A percentile compares a stretch with the other conserved stretches of the same genome.
These are phyloP conservation scores for Zasmidium cellare DNA, from an alignment of 2,329 filamentous ascomycete species.

Conservation along the genomic window DNA sequence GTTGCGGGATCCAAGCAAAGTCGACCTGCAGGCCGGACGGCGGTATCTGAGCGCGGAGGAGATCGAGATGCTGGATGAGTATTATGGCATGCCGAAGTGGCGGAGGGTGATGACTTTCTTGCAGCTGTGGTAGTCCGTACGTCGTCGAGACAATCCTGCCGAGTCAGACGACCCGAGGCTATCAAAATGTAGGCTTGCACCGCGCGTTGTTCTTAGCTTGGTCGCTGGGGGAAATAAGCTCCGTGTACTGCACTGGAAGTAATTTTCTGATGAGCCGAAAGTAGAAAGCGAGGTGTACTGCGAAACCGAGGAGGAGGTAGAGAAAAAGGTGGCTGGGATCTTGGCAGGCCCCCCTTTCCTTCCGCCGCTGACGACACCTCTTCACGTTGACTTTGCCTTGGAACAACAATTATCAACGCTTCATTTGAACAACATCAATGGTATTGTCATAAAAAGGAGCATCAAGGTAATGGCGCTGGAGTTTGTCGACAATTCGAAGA, in stretches of 20 bases:
- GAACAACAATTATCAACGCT: too few relatives aligned
- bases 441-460: too few relatives aligned
- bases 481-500: too few relatives aligned
- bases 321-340: neutral
- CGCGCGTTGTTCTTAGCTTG: too few relatives aligned
- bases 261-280: neutral
- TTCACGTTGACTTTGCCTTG: neutral
- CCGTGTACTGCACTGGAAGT: too few relatives aligned
- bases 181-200: too few relatives aligned
- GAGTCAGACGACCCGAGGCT: too few relatives aligned
- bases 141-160: too few relatives aligned
- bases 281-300: neutral
- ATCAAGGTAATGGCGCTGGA: too few relatives aligned
- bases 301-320: neutral
- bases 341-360: neutral
- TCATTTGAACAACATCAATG: too few relatives aligned
- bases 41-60: conserved; percentile 16
- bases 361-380: neutral
- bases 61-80: conserved; percentile 16
- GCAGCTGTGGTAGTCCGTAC: conserved; percentile 8
- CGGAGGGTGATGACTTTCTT: conserved; percentile 7
- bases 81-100: conserved; percentile 10
- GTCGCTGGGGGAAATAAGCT: too few relatives aligned
- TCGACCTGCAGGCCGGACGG: conserved; percentile 12
- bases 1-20: conserved; percentile 12